Evolutionary conservation across 805 yeast species (phyloP), one percentile per base, ranked within the genome.

Genomic region (Myxozyma neglecta): DNA sequence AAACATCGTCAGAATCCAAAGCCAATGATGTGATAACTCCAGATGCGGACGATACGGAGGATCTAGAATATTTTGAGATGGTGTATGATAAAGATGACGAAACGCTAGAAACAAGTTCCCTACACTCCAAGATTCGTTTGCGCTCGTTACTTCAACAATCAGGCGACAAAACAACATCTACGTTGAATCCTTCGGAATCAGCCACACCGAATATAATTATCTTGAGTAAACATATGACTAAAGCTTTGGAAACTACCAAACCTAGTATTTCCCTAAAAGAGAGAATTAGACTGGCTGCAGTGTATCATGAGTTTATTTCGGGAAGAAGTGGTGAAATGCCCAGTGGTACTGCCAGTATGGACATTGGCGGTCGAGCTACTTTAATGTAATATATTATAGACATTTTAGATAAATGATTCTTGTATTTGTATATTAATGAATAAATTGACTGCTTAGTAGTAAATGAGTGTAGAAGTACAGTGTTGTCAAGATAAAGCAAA

Each of bases 281-380:
- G 70, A 80, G 82, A 63, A 67, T 68, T 7, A 89, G 90, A 69
- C 80, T 93, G 53, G 73, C 77, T 29, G 74, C 72, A 0, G 86
- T 93, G 39, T 93, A 93, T 71, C 71, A 77, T 20, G 85, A 87
- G 70, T 94, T 93, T 70, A 83, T 86, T 5, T 81, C 85, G 45
- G 90, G 84, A 14, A 76, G 97, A 49, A 92, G 88, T 59, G 97
- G 97, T 0, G 86, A 87, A 60, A 85, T 93, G 90, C 96, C 96
- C 0, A 85, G 85, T 65, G 97, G 97, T 0, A 81, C 85, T 39
- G 84, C 93, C 3, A 84, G 94, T 70, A 84, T 79, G 45, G 92
- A 88, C 51, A 81, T 91, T 16, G 97, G 97, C 1, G 96, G 91
- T 3, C 79, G 97, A 61, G 82, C 89, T 9, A 88, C 96, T 0